phyloP scores from a whole-genome alignment of 2,329 filamentous ascomycete species.

The Escovopsis weberi region DNA sequence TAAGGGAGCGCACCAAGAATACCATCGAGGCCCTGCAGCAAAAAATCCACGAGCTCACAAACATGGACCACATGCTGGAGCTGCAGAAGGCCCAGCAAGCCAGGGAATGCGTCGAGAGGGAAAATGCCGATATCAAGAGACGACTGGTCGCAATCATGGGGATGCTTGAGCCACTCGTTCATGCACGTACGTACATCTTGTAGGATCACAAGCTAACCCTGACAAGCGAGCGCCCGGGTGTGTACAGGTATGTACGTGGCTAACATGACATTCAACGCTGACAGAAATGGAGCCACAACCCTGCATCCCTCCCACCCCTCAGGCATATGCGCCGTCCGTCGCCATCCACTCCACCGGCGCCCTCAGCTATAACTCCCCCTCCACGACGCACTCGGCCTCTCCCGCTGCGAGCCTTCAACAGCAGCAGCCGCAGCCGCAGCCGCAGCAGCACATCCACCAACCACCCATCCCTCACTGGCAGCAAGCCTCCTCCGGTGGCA shows the following conservation, averaged over 20 bases:
- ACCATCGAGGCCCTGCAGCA: conserved; percentile 64
- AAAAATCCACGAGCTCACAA: conserved; percentile 60
- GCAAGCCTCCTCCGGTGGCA: neutral
- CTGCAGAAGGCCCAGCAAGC: conserved; percentile 60
- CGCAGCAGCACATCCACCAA: neutral
- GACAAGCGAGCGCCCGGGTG: neutral
- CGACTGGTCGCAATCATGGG: conserved; percentile 51
- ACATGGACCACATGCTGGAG: conserved; percentile 71
- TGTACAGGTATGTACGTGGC: conserved; percentile 7
- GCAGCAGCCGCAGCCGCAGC: conserved; percentile 6
- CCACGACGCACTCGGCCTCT: conserved; percentile 1
- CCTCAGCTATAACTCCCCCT: conserved; percentile 7
- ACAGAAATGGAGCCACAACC: conserved; percentile 7
- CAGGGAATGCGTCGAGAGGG: conserved; percentile 62
- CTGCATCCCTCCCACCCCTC: conserved; percentile 20
- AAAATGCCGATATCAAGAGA: conserved; percentile 65
- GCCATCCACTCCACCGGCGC: conserved; percentile 5
- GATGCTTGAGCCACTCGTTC: conserved; percentile 46
- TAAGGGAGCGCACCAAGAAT: conserved; percentile 66
- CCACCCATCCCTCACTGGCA: neutral
- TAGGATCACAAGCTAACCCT: neutral
- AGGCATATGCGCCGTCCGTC: conserved; percentile 12
- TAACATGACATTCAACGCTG: too few relatives aligned
- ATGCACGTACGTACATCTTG: conserved; percentile 10
- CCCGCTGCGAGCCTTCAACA: conserved; percentile 8